Evolutionary conservation across 208 protist species (phyloP).

Genomic region (Strigomonas culicis): DNA sequence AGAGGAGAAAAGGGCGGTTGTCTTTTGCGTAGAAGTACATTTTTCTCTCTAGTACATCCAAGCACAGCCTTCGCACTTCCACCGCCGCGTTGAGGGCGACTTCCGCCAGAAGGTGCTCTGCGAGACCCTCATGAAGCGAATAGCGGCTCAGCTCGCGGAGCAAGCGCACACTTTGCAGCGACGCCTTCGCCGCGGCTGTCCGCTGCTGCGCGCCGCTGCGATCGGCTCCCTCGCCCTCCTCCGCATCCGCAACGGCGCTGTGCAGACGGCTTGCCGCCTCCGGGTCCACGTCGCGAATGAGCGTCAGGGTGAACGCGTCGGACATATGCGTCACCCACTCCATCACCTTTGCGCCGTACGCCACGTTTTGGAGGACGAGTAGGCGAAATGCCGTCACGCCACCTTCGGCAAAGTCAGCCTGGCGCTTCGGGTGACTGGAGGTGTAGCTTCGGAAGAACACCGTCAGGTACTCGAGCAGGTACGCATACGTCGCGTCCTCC

Average conservation of each 20-base stretch:
- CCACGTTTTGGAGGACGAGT: conserved; percentile 37
- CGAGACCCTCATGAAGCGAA: conserved; percentile 82
- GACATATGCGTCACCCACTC: conserved; percentile 53
- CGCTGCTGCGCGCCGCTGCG: not conserved
- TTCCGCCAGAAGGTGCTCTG: conserved; percentile 62
- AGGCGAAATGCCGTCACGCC: conserved; percentile 58
- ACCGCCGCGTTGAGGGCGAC: conserved; percentile 30
- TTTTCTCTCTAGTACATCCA: conserved; percentile 63
- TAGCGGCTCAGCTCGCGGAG: conserved; percentile 75
- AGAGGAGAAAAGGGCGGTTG: conserved; percentile 57
- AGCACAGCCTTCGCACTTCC: conserved; percentile 34
- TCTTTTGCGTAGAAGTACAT: conserved; percentile 89
- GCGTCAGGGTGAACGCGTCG: conserved; percentile 73
- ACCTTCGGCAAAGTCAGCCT: conserved; percentile 49
- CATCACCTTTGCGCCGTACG: conserved; percentile 34
- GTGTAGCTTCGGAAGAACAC: conserved; percentile 85
- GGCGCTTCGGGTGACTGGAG: conserved; percentile 65
- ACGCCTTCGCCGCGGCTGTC: conserved; percentile 37
- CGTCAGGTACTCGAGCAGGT: conserved; percentile 63
- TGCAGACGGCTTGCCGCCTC: conserved; percentile 34
- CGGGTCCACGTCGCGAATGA: conserved; percentile 85
- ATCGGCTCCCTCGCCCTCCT: conserved; percentile 5
- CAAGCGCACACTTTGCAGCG: conserved; percentile 74
- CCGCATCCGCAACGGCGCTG: conserved; percentile 16
- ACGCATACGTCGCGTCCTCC: conserved; percentile 22